Percentiles rank a stretch among this genome's conserved stretches.
Conservation (phyloP, 345 rosid genomes). For the Populus davidiana region DNA sequence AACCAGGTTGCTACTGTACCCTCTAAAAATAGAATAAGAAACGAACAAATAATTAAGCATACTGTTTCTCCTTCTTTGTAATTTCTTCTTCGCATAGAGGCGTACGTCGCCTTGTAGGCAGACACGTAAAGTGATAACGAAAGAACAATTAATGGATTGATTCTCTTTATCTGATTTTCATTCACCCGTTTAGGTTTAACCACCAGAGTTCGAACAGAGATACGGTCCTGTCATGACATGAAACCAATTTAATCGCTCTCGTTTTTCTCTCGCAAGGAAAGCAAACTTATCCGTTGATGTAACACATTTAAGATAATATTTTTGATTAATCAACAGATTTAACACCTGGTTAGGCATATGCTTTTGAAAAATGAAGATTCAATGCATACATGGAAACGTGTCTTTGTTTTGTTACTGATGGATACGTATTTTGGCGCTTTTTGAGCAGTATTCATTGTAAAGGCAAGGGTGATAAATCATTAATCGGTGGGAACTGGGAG, state of each 20-base stretch:
- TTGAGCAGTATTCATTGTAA: too few relatives aligned
- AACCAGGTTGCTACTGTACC: too few relatives aligned
- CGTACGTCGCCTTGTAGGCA: too few relatives aligned
- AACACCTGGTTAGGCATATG: conserved; percentile 8
- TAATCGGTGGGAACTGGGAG: too few relatives aligned
- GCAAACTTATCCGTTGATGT: neutral
- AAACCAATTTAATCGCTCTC: neutral
- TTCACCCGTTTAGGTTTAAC: neutral
- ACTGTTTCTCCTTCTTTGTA: neutral
- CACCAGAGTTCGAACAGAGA: neutral
- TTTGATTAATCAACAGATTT: neutral
- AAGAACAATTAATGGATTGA: neutral
- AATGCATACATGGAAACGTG: neutral
- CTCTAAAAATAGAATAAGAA: neutral
- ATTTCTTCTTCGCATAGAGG: neutral
- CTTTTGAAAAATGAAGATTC: conserved; percentile 10
- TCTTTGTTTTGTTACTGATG: neutral
- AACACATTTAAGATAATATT: neutral
- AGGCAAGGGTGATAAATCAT: too few relatives aligned
- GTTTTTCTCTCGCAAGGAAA: neutral
- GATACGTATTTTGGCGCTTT: too few relatives aligned
- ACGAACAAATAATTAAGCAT: too few relatives aligned
- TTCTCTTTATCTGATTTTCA: neutral
- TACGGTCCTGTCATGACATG: neutral
- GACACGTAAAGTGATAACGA: neutral